Evolutionary conservation across 768 basidiomycete genomes (phyloP), one percentile per base, ranked within the genome.

Genomic region (Collybia sordida): DNA sequence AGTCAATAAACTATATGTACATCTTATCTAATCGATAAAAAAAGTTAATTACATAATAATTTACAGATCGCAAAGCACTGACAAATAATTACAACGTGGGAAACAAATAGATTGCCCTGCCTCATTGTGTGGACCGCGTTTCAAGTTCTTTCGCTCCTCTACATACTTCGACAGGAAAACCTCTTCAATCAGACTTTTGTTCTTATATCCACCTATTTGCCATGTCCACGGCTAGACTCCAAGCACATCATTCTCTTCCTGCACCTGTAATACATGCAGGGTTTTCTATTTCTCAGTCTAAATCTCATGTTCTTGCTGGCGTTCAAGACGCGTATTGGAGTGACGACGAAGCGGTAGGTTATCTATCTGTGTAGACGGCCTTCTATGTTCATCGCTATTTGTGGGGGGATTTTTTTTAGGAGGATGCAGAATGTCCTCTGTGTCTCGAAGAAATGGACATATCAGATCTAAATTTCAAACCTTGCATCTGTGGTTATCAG

Each of bases 381-480:
- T 3, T 2, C 14, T 31, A 14, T 6, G 11, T 14, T 31, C 11
- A 31, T 31, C 4, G 14, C 11, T 31, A 14, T 31, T 31, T 31
- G 31, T 31, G 31, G 31, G 31, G 31, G 14, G 14, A 31, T 4
- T 4, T 4, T 4, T 31, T 40, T 1, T 59, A 98, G 96, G 96
- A 98, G 67, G 94, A 98, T 64, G 90, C 90, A 54, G 97, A 98
- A 63, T 99, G 97, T 73, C 93, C 97, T 39, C 82, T 99, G 52
- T 99, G 97, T 72, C 84, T 98, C 38, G 96, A 98, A 65, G 94
- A 97, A 74, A 93, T 99, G 88, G 97, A 98, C 73, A 84, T 98
- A 59, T 93, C 93, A 43, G 97, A 99, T 81, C 82, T 98, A 69
- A 96, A 96, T 75, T 99, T 99, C 76, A 96, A 94, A 75, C 97